phyloP scores from a whole-genome alignment of 495 filamentous ascomycete genomes.

The Penicillium coprophilum region DNA sequence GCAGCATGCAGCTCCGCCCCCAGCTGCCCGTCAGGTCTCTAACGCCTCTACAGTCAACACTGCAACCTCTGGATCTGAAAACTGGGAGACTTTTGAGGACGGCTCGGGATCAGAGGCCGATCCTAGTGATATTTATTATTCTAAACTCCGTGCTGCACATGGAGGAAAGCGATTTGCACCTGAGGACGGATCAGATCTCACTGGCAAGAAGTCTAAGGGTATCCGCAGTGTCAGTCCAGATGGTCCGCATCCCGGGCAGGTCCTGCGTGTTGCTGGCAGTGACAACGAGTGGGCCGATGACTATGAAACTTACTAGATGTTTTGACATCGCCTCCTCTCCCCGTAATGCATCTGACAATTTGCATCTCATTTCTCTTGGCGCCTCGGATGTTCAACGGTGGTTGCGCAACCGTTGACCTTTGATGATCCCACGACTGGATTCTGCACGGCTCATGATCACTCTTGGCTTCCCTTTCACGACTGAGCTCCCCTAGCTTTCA shows the following conservation, averaged over 20 bases:
- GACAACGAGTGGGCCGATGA: conserved; percentile 54
- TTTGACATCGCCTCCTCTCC: not conserved
- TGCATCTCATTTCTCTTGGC: conserved; percentile 16
- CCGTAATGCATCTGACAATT: conserved; percentile 7
- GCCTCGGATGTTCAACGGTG: conserved; percentile 20
- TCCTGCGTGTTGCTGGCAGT: conserved; percentile 46
- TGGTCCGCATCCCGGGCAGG: conserved; percentile 39
- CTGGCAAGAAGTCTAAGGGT: conserved; percentile 55
- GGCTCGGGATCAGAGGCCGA: conserved; percentile 72
- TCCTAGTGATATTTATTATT: conserved; percentile 72
- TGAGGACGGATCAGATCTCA: conserved; percentile 52
- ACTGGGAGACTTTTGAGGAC: conserved; percentile 93
- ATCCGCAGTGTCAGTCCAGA: conserved; percentile 50
- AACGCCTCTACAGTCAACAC: conserved; percentile 64
- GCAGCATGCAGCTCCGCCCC: conserved; percentile 46
- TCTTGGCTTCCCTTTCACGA: conserved; percentile 23
- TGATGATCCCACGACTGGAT: conserved; percentile 30
- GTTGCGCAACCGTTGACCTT: conserved; percentile 23
- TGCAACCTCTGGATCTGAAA: conserved; percentile 75
- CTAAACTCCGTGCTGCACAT: conserved; percentile 66
- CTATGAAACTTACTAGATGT: conserved; percentile 43
- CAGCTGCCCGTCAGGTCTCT: conserved; percentile 66
- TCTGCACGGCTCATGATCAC: conserved; percentile 27
- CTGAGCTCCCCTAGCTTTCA: conserved; percentile 20
- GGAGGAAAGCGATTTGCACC: conserved; percentile 60